These are phyloP conservation scores for Termitomyces sp. DNA, from an alignment of 768 basidiomycete species.

Conservation along the genomic window DNA sequence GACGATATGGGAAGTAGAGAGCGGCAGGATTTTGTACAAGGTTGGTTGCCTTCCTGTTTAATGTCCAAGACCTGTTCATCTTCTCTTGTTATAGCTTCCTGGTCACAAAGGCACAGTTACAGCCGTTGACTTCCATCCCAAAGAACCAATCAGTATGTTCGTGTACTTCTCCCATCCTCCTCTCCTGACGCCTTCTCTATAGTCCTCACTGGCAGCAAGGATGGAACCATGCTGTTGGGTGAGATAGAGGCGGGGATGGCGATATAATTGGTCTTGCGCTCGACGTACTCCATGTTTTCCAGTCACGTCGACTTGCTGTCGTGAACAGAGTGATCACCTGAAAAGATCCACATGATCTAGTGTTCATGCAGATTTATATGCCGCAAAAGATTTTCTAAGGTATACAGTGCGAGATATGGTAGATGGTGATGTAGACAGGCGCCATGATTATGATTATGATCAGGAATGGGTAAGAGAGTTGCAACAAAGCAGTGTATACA, in stretches of 20 bases:
- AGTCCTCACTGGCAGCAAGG: conserved; percentile 93
- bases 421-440: not conserved
- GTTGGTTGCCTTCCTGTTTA: conserved; percentile 28
- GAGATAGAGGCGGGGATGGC: conserved; percentile 71
- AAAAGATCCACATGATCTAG: not conserved
- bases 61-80: too few relatives aligned
- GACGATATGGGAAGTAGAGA: conserved; percentile 84
- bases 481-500: conserved; percentile 4
- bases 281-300: not conserved
- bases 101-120: conserved; percentile 97
- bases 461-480: not conserved
- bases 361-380: not conserved
- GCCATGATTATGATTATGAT: not conserved
- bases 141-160: conserved; percentile 85
- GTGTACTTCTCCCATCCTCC: not conserved
- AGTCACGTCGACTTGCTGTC: not conserved
- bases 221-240: conserved; percentile 86
- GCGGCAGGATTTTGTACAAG: conserved; percentile 72
- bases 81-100: conserved; percentile 51
- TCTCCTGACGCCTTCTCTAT: not conserved
- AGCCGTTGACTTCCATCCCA: conserved; percentile 93
- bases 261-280: conserved; percentile 22
- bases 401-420: conserved; percentile 8
- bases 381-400: not conserved
- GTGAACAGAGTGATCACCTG: not conserved